A percentile compares a stretch with the other conserved stretches of the same genome.
Evolutionary conservation across 1,284 basidiomycete genomes (phyloP).

Genomic region (Apiotrichum montevideense): DNA sequence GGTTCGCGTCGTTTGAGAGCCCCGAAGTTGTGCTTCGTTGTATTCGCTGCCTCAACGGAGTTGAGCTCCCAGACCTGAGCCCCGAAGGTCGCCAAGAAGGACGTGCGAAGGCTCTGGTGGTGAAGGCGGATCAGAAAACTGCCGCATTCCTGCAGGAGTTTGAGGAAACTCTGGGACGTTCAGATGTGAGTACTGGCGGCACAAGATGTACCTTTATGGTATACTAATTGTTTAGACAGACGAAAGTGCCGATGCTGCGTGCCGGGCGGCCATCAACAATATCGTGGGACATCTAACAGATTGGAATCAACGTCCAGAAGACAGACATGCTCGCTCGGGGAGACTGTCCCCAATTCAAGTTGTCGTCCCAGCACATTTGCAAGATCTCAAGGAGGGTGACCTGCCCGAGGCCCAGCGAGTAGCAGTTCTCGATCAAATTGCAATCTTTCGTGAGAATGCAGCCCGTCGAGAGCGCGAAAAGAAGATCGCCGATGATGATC

Average conservation of each 20-base stretch:
- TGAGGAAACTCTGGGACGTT: slow-evolving; percentile 66
- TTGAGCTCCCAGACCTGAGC: slow-evolving; percentile 79
- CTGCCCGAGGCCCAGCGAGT: slow-evolving; percentile 91
- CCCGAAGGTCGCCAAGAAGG: slow-evolving; percentile 53
- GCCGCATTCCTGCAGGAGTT: slow-evolving; percentile 78
- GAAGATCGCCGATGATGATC: slow-evolving; percentile 57
- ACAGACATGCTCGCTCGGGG: slow-evolving; percentile 4
- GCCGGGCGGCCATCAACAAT: slow-evolving; percentile 39
- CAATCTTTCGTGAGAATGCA: slow-evolving; percentile 80
- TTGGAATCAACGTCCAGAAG: slow-evolving; percentile 27
- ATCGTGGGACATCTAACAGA: slow-evolving; percentile 43
- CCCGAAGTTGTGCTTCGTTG: slow-evolving; percentile 80
- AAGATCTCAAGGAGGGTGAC: slow-evolving; percentile 89
- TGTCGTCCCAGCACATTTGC: slow-evolving; percentile 86
- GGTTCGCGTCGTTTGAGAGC: slow-evolving; percentile 86
- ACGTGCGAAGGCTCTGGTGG: slow-evolving; percentile 77
- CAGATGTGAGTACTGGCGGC: slow-evolving; percentile 57
- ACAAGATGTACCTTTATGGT: not conserved
- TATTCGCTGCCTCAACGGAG: slow-evolving; percentile 68
- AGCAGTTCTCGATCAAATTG: slow-evolving; percentile 88
- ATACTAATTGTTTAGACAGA: slow-evolving; percentile 33
- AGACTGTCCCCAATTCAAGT: slow-evolving; percentile 34
- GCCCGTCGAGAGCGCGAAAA: slow-evolving; percentile 81
- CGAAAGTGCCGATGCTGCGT: slow-evolving; percentile 40
- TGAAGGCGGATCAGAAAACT: slow-evolving; percentile 92